Evolutionary conservation across 306 rosid genomes (phyloP), one percentile per base, ranked within the genome.

Genomic region (Malus asiatica): DNA sequence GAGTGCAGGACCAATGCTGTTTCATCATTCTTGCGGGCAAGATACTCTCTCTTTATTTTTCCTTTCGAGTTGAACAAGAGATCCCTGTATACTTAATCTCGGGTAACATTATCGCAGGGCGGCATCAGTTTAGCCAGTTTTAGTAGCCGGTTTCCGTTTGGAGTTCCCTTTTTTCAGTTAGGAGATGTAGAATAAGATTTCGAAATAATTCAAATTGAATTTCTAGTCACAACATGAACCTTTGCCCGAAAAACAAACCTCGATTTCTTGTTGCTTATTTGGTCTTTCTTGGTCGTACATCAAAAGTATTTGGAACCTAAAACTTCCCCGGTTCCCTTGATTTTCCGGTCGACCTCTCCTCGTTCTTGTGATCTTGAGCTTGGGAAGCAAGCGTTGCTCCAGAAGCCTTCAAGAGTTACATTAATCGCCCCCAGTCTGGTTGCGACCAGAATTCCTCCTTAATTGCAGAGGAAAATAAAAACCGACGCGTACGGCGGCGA

Each of bases 11-110:
- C 48, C 32, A 48, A 32, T 35, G 83, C 48, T 61, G 73, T 63
- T 70, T 30, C 4, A 6, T 74, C 78, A 73, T 73, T 73, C 69
- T 73, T 73, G 57, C 44, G 15, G 59, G 69, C 77, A 44, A 62
- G 77, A 61, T 44, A 38, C 27, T 73, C 44, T 60, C 59, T 20
- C 44, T 62, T 74, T 59, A 60, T 62, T 61, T 73, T 74, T 74
- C 15, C 70, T 44, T 62, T 33, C 1, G 62, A 74, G 78, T 74
- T 29, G 32, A 63, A 74, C 70, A 27, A 30, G 38, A 45, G 33
- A 22, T 44, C 25, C 16, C 33, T 61, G 11, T 66, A 8, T 68
- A 42, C 58, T 11, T 38, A 25, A n/a, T 35, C 29, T 25, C 29
- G 40, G 57, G 22, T 68, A 68, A 45, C 58, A 4, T 61, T 74